Evolutionary conservation across 1,284 basidiomycete species (phyloP), one percentile per base, ranked within the genome.

Genomic region (Xanthoconium separans): DNA sequence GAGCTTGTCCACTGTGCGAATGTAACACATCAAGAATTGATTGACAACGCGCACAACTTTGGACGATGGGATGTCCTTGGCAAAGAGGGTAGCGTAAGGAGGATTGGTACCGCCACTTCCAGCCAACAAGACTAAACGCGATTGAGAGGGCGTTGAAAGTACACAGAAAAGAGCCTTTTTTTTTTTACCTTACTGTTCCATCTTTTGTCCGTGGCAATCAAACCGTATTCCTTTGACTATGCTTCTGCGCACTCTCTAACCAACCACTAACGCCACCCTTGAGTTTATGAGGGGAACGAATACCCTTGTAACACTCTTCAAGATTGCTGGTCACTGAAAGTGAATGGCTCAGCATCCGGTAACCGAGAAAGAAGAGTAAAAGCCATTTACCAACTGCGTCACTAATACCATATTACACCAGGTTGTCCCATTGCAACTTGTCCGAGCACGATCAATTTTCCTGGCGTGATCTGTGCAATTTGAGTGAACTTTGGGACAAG

Each of bases 221-320:
- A 70, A 24, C 89, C 89, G 64, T 91, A 91, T 69, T 91, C 89
- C 61, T 86, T 88, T 33, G 75, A 75, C 61, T 91, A 87, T 0
- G 89, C 88, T 68, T 91, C 89, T 0, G 87, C 87, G 59, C 87
- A 90, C 64, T 89, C 87, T 18, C 87, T 77, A 0, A 87, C 78
- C 87, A 91, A 15, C 89, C 89, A 36, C 81, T 84, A 3, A 91
- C 86, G n/a, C 89, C 89, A 16, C 87, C 87, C 69, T 91, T 91
- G 68, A 87, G 71, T 70, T 91, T 91, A 72, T 91, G 89, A 15
- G 89, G 89, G 2, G 81, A 80, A 13, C 83, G 79, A 24, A 91
- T 77, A 33, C 87, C 85, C 57, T 84, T 83, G 70, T 91, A 91
- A 5, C 89, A 76, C 55, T 88, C 79, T 70, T 92, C 89, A 3